Base-by-base conservation (phyloP, 768 basidiomycete genomes). In the Chalciporus sphaerocephalus region DNA sequence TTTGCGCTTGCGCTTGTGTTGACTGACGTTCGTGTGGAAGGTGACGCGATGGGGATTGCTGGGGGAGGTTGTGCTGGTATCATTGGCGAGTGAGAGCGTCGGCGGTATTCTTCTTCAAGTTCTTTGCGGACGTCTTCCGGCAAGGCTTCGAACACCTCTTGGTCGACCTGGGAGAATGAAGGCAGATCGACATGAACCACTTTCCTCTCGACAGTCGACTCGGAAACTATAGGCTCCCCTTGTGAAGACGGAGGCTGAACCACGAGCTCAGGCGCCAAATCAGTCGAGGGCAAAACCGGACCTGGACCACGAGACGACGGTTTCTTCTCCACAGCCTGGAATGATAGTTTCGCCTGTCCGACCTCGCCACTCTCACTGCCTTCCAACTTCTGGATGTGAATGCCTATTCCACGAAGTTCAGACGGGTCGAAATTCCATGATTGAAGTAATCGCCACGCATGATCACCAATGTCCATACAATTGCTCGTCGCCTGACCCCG, bases 371-470 rank as follows among this genome's bases (percentile, higher is more conserved):
- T 56, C 18, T 60, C 58, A 4, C 61, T 55, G 6, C 74, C 69
- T 65, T 96, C 92, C 5, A 98, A 74, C 61, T 93, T 97, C 57
- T 87, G 83, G 11, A 97, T 79, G 56, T 94, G 92, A 7, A 98
- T 85, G 0, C 90, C 92, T 45, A 98, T 79, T 1, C 95, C 95
- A 17, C 95, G 77, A n/a, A 98, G 69, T 51, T 97, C 95, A 47
- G 72, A 79, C 0, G 92, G 82, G 51, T 92, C 87, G 40, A 96
- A 85, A 28, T 76, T 71, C 62, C 92, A 83, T 1, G 78, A 75
- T 54, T 78, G 73, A 23, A 95, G 71, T 13, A 96, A 65, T 48
- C 78, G 75, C 80, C 86, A 88, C 6, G 90, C 86, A 49, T 83
- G 81, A 20, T 83, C 75, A 0, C 82, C 89, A 32, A 99, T 85